These are phyloP conservation scores for Trypanosoma cruzi DNA, from an alignment of 208 protist species.

Conservation along the genomic window DNA sequence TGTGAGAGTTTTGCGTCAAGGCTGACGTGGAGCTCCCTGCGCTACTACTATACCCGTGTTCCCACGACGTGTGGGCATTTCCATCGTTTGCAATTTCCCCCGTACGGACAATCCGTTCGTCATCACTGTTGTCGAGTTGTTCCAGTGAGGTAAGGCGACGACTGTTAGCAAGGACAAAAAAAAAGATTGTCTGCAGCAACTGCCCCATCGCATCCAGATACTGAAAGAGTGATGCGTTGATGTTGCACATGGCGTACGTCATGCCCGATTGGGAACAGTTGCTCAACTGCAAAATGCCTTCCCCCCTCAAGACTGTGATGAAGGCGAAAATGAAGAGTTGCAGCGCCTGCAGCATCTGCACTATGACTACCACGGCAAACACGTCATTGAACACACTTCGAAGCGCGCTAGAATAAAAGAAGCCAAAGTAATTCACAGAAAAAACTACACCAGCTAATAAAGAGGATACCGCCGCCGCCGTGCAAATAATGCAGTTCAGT, in stretches of 20 bases:
- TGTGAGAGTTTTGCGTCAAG: background rate
- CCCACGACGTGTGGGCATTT: background rate
- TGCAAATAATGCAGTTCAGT: conserved; percentile 16
- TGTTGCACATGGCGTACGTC: conserved; percentile 21
- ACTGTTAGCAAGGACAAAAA: conserved; percentile 21
- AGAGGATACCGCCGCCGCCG: conserved; percentile 1
- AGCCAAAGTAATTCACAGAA: conserved; percentile 6
- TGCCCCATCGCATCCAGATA: conserved; percentile 14
- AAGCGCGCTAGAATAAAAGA: conserved; percentile 19
- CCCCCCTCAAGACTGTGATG: conserved; percentile 10
- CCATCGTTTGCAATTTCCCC: background rate
- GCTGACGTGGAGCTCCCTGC: background rate
- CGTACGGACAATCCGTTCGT: conserved; percentile 5
- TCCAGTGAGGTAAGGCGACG: conserved; percentile 17
- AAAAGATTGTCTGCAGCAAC: conserved; percentile 16
- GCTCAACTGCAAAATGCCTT: background rate
- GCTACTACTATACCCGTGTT: conserved; percentile 16
- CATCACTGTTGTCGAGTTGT: conserved; percentile 4
- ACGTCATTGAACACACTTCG: conserved; percentile 29
- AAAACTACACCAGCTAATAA: conserved; percentile 7
- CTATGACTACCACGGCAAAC: conserved; percentile 18
- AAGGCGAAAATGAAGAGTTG: conserved; percentile 16
- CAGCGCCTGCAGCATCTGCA: conserved; percentile 23
- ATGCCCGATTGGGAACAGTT: conserved; percentile 10
- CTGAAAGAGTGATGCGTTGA: conserved; percentile 24